These are phyloP conservation scores for Penicillium nucicola DNA, from an alignment of 495 filamentous ascomycete species.

Conservation along the genomic window DNA sequence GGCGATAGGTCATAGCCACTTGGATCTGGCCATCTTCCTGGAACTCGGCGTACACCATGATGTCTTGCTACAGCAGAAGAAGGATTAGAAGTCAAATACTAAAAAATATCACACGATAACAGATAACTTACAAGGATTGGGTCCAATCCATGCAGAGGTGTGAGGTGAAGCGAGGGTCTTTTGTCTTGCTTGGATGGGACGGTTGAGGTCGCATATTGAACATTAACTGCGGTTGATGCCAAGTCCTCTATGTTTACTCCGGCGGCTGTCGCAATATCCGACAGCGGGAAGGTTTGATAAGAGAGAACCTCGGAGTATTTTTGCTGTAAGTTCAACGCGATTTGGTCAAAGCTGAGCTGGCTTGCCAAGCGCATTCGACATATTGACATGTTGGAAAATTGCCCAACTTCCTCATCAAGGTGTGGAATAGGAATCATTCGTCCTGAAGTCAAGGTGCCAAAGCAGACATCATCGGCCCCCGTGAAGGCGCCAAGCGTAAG, in stretches of 20 bases:
- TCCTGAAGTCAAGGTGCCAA: conserved; percentile 5
- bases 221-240: conserved; percentile 4
- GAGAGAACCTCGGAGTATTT: conserved; percentile 30
- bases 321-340: conserved; percentile 24
- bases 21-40: background rate
- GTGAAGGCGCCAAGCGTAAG: conserved; percentile 38
- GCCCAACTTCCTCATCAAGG: conserved; percentile 31
- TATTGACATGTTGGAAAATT: conserved; percentile 36
- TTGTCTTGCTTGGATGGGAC: no score
- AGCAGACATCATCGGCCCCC: conserved; percentile 1
- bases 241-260: background rate
- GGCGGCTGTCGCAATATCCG: conserved; percentile 29
- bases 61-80: background rate
- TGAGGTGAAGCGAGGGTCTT: background rate
- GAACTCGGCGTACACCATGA: background rate
- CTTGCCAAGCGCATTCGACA: conserved; percentile 28
- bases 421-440: conserved; percentile 20
- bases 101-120: no score
- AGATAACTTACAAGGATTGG: background rate
- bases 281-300: conserved; percentile 35
- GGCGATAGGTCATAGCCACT: conserved; percentile 4
- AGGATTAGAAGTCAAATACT: no score
- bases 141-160: background rate
- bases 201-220: conserved; percentile 5
- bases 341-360: conserved; percentile 12